phyloP scores from a whole-genome alignment of 345 rosid species.

The Pistacia atlantica region DNA sequence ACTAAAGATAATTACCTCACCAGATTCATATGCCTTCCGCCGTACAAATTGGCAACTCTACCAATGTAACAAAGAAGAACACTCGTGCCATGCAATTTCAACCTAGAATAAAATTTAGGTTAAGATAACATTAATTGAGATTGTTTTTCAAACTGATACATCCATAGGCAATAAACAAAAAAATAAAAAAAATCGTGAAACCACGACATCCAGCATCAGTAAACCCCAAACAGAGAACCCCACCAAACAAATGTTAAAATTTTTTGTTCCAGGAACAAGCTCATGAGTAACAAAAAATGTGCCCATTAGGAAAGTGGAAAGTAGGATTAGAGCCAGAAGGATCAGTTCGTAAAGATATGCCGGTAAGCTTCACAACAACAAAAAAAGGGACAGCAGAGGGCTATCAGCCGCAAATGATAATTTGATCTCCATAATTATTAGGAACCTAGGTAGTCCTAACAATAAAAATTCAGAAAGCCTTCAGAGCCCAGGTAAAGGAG shows the following conservation, averaged over 20 bases:
- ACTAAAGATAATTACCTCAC: constrained; percentile 47
- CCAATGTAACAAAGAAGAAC: constrained; percentile 70
- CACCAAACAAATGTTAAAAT: too few species aligned
- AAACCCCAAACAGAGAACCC: not conserved
- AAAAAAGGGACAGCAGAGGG: constrained; percentile 63
- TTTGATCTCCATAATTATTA: constrained; percentile 33
- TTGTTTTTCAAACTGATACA: not conserved
- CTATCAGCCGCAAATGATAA: constrained; percentile 53
- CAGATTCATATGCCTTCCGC: constrained; percentile 43
- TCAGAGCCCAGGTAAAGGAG: not conserved
- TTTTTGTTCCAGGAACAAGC: not conserved
- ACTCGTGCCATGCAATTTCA: constrained; percentile 49
- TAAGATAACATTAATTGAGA: not conserved
- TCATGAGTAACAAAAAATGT: constrained; percentile 1
- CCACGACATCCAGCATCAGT: too few species aligned
- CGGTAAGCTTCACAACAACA: constrained; percentile 54
- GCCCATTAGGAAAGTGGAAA: constrained; percentile 67
- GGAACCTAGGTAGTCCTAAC: too few species aligned
- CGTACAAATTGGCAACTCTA: constrained; percentile 59
- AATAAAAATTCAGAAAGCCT: not conserved
- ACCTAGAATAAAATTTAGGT: constrained; percentile 34
- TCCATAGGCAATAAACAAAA: not conserved
- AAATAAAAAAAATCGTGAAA: not conserved
- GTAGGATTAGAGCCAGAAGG: constrained; percentile 40
- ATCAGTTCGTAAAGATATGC: constrained; percentile 29